Base-by-base conservation (phyloP, 805 yeast genomes). In the Yarrowia bubula region DNA sequence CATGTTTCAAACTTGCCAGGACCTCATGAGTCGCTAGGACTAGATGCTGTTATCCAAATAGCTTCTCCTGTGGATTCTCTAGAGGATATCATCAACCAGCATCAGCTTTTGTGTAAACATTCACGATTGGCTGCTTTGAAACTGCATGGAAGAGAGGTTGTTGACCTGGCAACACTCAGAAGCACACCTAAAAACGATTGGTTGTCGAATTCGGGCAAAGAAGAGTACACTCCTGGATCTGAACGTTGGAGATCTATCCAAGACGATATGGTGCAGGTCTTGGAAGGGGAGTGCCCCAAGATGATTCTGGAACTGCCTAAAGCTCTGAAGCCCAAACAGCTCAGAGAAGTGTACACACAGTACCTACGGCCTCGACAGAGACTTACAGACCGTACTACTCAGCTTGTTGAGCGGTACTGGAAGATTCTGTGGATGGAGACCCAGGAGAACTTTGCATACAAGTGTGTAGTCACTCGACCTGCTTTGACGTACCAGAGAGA, bases 31-130 rank as follows among this genome's bases (percentile, higher is more conserved):
- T 58, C 64, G 5, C 43, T 58, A 1, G 64, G 64, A 4, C 42
- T 58, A 33, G 41, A 33, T 28, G 41, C 18, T 2, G 50, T 58
- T 17, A n/a, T 58, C 10, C 42, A 43, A 6, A n/a, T 58, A 7
- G 17, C 64, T 6, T 22, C 35, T 3, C 64, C 64, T 4, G 14
- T 37, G 5, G 43, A 42, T 4, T 58, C 64, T 1, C 22, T 58
- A 42, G 64, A 58, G 22, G 64, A 58, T n/a, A 35, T 58, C 14
- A 43, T 58, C 14, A 58, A 58, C 42, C 64, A 58, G 43, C 43
- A 44, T 14, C 64, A 58, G 51, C 35, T 58, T n/a, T 58, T 11
- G 13, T 17, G 64, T 35, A 18, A 14, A 9, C 44, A 43, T 35
- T 17, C 64, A 5, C 3, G 38, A 9, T 14, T 15, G 42, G 32